phyloP scores from a whole-genome alignment of 2,329 filamentous ascomycete genomes.

The Trichoderma cornu-damae region DNA sequence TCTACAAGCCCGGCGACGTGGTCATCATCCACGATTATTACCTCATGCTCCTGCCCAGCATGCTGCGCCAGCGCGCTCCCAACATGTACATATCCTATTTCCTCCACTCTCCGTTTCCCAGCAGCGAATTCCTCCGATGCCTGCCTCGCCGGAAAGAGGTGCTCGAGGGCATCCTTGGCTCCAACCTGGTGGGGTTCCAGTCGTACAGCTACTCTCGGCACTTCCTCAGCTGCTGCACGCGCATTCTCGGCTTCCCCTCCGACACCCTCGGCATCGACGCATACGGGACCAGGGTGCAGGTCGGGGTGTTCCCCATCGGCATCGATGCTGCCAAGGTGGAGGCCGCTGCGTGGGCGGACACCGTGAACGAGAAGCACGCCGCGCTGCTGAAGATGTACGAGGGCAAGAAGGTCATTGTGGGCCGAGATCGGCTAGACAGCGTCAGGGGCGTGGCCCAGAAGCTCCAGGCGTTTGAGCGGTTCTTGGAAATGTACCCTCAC shows the following conservation, averaged over 20 bases:
- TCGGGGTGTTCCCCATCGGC: slow-evolving; percentile 91
- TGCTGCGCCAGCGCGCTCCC: slow-evolving; percentile 78
- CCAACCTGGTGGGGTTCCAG: slow-evolving; percentile 93
- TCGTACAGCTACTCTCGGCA: slow-evolving; percentile 93
- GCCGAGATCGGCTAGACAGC: slow-evolving; percentile 87
- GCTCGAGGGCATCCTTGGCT: slow-evolving; percentile 79
- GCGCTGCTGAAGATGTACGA: slow-evolving; percentile 71
- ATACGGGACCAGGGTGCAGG: slow-evolving; percentile 81
- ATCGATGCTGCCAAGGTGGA: slow-evolving; percentile 83
- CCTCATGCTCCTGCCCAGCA: slow-evolving; percentile 79
- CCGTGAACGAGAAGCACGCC: slow-evolving; percentile 65
- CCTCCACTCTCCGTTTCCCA: slow-evolving; percentile 89
- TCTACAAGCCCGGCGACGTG: slow-evolving; percentile 89
- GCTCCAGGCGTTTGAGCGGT: slow-evolving; percentile 86
- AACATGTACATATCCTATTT: slow-evolving; percentile 95
- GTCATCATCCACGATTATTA: slow-evolving; percentile 94
- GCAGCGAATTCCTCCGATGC: slow-evolving; percentile 90
- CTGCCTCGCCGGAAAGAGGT: slow-evolving; percentile 84
- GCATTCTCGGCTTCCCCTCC: slow-evolving; percentile 84
- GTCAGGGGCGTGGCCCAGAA: slow-evolving; percentile 94
- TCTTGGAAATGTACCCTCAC: slow-evolving; percentile 83
- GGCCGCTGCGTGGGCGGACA: slow-evolving; percentile 64
- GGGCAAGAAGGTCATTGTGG: slow-evolving; percentile 94
- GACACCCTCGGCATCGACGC: slow-evolving; percentile 81
- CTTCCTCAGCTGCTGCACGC: slow-evolving; percentile 89